A percentile compares a stretch with the other conserved stretches of the same genome.
Evolutionary conservation across 2,329 filamentous ascomycete genomes (phyloP).

Genomic region (Alternaria brassicicola): DNA sequence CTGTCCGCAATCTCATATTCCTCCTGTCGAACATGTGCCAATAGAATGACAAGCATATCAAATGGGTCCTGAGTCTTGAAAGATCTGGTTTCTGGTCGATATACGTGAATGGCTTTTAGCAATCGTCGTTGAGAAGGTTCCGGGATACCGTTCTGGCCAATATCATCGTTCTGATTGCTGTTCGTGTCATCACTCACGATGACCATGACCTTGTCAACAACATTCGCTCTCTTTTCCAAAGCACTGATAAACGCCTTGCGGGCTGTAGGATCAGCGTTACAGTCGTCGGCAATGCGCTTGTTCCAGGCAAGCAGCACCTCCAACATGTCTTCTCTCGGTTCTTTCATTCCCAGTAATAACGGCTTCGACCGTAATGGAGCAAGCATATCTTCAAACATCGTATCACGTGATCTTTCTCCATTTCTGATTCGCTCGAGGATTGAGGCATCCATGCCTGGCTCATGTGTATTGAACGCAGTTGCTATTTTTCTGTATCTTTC

Average conservation of each 20-base stretch:
- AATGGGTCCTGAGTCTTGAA: constrained; percentile 22
- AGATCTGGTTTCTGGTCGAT: constrained; percentile 23
- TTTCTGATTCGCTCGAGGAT: constrained; percentile 21
- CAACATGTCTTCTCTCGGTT: constrained; percentile 23
- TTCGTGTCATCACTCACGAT: constrained; percentile 3
- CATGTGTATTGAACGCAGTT: not conserved
- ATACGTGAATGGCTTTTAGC: constrained; percentile 20
- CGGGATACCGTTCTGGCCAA: constrained; percentile 3
- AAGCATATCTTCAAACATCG: constrained; percentile 26
- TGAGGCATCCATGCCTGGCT: constrained; percentile 14
- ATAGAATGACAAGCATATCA: constrained; percentile 22
- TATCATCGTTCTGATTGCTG: not conserved
- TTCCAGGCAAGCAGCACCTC: constrained; percentile 29
- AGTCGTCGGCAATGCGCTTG: constrained; percentile 1
- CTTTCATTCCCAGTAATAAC: not conserved
- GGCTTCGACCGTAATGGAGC: constrained; percentile 12
- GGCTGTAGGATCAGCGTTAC: not conserved
- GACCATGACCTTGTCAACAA: not conserved
- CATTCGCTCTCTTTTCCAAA: constrained; percentile 14
- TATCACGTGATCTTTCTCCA: constrained; percentile 19
- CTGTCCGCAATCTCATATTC: constrained; percentile 19
- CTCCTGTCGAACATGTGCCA: constrained; percentile 24
- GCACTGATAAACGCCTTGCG: constrained; percentile 12
- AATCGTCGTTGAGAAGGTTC: constrained; percentile 13
- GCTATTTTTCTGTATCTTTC: not conserved